Evolutionary conservation across 768 basidiomycete genomes (phyloP).

Genomic region (Podaxis sp.): DNA sequence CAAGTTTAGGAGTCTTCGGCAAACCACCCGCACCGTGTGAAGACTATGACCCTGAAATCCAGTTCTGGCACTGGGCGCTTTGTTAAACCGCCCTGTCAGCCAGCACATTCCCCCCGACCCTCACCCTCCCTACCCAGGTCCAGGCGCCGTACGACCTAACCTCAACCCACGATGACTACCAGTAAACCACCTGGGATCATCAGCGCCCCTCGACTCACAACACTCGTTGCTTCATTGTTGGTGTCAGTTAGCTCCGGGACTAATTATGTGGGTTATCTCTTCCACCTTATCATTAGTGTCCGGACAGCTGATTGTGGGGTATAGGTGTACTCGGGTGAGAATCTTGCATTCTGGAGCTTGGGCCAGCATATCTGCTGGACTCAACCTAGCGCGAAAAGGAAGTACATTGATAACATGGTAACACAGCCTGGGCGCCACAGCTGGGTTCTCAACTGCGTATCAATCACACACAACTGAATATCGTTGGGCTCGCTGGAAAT

Average conservation of each 20-base stretch:
- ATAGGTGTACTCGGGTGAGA: slow-evolving; percentile 45
- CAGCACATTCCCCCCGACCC: background rate
- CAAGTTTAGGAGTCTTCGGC: background rate
- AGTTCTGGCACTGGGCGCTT: background rate
- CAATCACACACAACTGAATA: slow-evolving; percentile 78
- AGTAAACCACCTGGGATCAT: slow-evolving; percentile 29
- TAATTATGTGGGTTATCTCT: slow-evolving; percentile 61
- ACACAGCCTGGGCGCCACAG: slow-evolving; percentile 81
- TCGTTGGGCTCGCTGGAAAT: slow-evolving; percentile 81
- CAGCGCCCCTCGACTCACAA: slow-evolving; percentile 43
- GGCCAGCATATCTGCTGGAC: background rate
- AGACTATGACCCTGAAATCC: slow-evolving; percentile 3
- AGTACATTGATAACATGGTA: background rate
- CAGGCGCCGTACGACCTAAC: background rate
- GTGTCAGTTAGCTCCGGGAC: slow-evolving; percentile 69
- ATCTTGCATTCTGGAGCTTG: background rate
- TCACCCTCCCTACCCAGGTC: background rate
- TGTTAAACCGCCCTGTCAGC: background rate
- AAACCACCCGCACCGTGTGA: slow-evolving; percentile 2
- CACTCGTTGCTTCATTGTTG: slow-evolving; percentile 54
- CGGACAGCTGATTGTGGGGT: background rate
- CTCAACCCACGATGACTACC: slow-evolving; percentile 20
- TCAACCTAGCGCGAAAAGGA: background rate
- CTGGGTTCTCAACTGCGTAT: slow-evolving; percentile 74
- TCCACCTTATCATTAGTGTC: background rate